These are phyloP conservation scores for Annulohypoxylon truncatum DNA, from an alignment of 2,329 filamentous ascomycete species.

Conservation along the genomic window DNA sequence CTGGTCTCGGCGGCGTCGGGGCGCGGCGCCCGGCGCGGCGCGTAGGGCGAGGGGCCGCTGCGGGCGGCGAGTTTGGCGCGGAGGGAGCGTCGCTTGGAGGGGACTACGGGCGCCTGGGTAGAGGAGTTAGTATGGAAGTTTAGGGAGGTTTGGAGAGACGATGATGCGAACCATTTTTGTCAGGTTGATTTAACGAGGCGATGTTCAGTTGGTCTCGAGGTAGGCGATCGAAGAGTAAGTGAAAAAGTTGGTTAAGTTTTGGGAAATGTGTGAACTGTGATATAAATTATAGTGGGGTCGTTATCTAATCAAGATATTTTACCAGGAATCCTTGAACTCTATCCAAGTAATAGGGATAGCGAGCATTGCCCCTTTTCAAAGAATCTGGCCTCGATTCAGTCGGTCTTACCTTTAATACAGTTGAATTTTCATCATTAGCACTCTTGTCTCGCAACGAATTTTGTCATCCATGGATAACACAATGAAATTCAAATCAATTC, in stretches of 20 bases:
- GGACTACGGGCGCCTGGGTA: slow-evolving; percentile 55
- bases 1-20: slow-evolving; percentile 58
- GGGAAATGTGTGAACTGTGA: slow-evolving; percentile 3
- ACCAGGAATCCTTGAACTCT: not conserved
- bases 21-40: slow-evolving; percentile 65
- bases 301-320: not conserved
- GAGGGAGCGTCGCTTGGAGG: slow-evolving; percentile 66
- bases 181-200: not conserved
- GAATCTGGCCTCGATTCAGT: not conserved
- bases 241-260: not conserved
- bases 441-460: not conserved
- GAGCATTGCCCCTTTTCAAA: not conserved
- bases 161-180: slow-evolving; percentile 23
- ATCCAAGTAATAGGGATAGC: not conserved
- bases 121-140: slow-evolving; percentile 11
- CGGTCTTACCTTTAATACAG: not conserved
- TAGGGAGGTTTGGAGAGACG: not conserved
- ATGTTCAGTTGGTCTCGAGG: not conserved
- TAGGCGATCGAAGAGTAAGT: not conserved
- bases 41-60: slow-evolving; percentile 60
- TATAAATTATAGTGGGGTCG: slow-evolving; percentile 28
- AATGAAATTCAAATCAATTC: slow-evolving; percentile 15
- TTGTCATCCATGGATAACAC: not conserved
- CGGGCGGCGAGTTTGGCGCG: slow-evolving; percentile 67
- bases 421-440: not conserved